Evolutionary conservation across 108 stramenopile species (phyloP).

Genomic region (Nitzschia palea): DNA sequence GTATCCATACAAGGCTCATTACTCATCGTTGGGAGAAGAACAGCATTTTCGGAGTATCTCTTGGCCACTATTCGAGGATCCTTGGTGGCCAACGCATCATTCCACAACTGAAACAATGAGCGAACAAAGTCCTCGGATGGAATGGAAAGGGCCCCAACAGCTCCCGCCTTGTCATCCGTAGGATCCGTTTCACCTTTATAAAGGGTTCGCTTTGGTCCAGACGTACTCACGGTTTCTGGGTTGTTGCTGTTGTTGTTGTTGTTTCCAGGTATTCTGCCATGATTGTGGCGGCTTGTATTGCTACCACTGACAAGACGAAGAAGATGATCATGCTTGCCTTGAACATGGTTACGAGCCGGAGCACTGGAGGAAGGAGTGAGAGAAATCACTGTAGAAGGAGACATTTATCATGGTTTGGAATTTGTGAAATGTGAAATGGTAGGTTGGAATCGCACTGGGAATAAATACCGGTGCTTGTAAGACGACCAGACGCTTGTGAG

Average conservation of each 20-base stretch:
- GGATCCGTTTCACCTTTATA: constrained; percentile 54
- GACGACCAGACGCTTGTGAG: no score
- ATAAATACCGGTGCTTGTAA: no score
- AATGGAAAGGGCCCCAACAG: constrained; percentile 10
- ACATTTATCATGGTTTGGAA: no score
- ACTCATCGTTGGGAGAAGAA: constrained; percentile 45
- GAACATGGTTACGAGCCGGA: no score
- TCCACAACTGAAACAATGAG: constrained; percentile 49
- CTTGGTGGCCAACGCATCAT: constrained; percentile 49
- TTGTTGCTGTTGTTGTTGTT: neutral
- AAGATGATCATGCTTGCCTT: no score
- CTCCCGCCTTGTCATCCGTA: constrained; percentile 55
- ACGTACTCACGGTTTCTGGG: constrained; percentile 36
- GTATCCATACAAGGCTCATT: constrained; percentile 44
- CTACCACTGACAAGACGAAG: constrained; percentile 7
- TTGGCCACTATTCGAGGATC: constrained; percentile 48
- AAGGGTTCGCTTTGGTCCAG: constrained; percentile 50
- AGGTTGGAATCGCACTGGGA: no score
- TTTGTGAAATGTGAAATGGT: no score
- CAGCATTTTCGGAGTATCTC: constrained; percentile 51
- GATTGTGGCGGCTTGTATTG: neutral
- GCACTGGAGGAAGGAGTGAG: no score
- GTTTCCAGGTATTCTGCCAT: neutral
- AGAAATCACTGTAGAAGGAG: no score
- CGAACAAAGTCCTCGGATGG: constrained; percentile 43